phyloP scores from a whole-genome alignment of 805 yeast genomes.

The Monosporozyma siamensis region DNA sequence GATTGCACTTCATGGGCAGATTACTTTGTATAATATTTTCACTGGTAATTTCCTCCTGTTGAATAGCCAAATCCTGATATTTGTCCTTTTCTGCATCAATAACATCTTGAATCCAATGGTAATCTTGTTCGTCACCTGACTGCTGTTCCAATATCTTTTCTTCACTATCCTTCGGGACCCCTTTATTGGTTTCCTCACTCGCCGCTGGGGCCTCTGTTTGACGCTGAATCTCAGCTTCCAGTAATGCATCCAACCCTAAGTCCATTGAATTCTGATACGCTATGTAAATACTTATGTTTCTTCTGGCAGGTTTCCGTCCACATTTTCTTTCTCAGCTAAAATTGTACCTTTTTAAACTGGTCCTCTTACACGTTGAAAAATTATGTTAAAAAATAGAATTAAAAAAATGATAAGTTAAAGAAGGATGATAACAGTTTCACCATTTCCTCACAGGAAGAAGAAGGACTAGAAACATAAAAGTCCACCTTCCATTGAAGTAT shows the following conservation, averaged over 20 bases:
- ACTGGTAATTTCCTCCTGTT: neutral
- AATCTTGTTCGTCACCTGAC: neutral
- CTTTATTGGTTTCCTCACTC: too few species aligned
- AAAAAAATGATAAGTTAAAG: too few species aligned
- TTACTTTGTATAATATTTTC: conserved; percentile 19
- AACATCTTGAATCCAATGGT: neutral
- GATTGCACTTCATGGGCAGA: conserved; percentile 40
- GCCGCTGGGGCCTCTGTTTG: too few species aligned
- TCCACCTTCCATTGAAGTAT: too few species aligned
- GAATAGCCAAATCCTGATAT: neutral
- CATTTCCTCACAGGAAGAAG: too few species aligned
- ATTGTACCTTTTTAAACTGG: too few species aligned
- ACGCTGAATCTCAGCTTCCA: neutral
- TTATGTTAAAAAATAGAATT: neutral
- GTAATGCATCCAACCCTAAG: neutral
- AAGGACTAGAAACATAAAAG: too few species aligned
- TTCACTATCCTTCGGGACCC: neutral
- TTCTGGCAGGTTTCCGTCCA: too few species aligned
- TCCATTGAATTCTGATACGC: neutral
- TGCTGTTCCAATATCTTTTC: neutral
- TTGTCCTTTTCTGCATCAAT: neutral
- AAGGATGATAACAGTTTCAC: too few species aligned
- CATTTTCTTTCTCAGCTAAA: too few species aligned
- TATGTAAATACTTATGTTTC: too few species aligned
- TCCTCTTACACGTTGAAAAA: neutral